A percentile compares a stretch with the other conserved stretches of the same genome.
Conservation (phyloP, 768 basidiomycete species). For the Sutorius australiensis region DNA sequence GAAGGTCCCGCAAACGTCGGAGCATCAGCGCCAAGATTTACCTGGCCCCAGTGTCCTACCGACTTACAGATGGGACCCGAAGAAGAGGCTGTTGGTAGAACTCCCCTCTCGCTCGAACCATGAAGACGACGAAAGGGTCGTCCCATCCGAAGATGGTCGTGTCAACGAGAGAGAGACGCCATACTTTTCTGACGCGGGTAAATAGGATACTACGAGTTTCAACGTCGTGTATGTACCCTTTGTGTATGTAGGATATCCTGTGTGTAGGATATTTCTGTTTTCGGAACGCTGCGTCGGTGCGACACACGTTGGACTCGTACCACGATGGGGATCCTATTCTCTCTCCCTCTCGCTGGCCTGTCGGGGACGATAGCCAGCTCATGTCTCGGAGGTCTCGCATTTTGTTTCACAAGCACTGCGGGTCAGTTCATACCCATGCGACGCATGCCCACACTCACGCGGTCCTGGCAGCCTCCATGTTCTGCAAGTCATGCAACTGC, state of each 20-base stretch:
- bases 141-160: constrained; percentile 10
- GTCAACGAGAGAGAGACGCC: background rate
- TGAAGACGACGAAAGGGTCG: constrained; percentile 17
- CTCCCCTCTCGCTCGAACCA: background rate
- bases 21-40: background rate
- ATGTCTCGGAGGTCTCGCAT: constrained; percentile 77
- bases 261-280: constrained; percentile 1
- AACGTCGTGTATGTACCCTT: background rate
- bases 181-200: background rate
- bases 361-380: constrained; percentile 74
- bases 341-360: constrained; percentile 66
- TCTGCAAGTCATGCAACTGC: constrained; percentile 98
- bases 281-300: background rate
- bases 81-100: background rate
- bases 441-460: constrained; percentile 5
- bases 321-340: constrained; percentile 69
- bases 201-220: background rate
- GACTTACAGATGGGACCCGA: constrained; percentile 13
- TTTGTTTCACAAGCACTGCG: constrained; percentile 83
- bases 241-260: background rate
- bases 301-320: background rate
- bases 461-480: constrained; percentile 70
- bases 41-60: background rate
- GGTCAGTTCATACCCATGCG: constrained; percentile 42
- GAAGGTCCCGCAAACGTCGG: background rate